A percentile compares a stretch with the other conserved stretches of the same genome.
Evolutionary conservation across 331 rosid species (phyloP).

Genomic region (Acacia pycnantha): DNA sequence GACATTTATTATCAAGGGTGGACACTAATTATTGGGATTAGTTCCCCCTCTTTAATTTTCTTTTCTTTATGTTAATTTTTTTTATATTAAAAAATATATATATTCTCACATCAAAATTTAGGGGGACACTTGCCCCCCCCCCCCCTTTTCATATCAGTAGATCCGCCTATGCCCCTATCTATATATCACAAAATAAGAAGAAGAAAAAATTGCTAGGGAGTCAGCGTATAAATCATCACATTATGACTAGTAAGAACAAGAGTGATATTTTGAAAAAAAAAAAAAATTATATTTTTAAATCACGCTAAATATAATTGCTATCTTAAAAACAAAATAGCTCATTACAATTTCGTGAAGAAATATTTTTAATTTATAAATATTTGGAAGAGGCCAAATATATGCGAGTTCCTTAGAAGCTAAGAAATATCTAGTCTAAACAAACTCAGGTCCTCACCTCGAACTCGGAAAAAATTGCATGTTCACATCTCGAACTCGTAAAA

Average conservation of each 20-base stretch:
- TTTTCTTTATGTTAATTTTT: too few species aligned
- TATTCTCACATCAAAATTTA: too few species aligned
- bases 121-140: too few species aligned
- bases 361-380: too few species aligned
- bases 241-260: background rate
- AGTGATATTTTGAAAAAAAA: background rate
- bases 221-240: background rate
- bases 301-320: background rate
- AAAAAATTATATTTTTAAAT: background rate
- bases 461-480: background rate
- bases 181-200: background rate
- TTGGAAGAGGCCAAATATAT: background rate
- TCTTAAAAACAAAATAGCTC: background rate
- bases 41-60: too few species aligned
- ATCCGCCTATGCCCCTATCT: too few species aligned
- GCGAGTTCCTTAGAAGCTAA: background rate
- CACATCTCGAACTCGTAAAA: background rate
- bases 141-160: too few species aligned
- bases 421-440: background rate
- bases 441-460: background rate
- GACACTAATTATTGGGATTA: too few species aligned
- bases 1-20: too few species aligned
- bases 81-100: too few species aligned
- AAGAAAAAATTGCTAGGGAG: background rate
- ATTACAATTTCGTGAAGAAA: background rate